phyloP scores from a whole-genome alignment of 768 basidiomycete species.

The Nevesoporus exiguus region DNA sequence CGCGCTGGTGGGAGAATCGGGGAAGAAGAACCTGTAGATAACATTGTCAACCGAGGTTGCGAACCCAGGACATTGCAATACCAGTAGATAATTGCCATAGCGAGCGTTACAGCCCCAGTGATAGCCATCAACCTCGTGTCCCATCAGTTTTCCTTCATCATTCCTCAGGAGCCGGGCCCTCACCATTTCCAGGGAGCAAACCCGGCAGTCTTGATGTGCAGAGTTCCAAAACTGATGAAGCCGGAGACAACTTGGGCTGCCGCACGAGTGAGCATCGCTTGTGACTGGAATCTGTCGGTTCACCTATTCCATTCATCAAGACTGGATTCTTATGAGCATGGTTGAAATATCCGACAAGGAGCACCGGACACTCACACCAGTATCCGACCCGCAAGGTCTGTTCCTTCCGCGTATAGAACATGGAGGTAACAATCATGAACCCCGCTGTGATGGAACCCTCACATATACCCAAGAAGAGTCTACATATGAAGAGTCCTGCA shows the following conservation, averaged over 20 bases:
- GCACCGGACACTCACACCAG: slow-evolving; percentile 70
- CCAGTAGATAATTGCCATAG: slow-evolving; percentile 54
- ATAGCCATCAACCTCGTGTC: slow-evolving; percentile 61
- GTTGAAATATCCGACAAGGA: background rate
- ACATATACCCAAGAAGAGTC: slow-evolving; percentile 67
- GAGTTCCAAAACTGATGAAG: slow-evolving; percentile 61
- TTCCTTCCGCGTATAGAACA: slow-evolving; percentile 75
- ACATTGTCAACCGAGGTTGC: background rate
- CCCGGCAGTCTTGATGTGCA: slow-evolving; percentile 53
- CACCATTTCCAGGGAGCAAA: slow-evolving; percentile 78
- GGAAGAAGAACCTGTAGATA: slow-evolving; percentile 56
- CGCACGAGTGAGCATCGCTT: no score
- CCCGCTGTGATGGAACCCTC: slow-evolving; percentile 72
- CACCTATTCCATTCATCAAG: slow-evolving; percentile 72
- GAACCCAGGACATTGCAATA: slow-evolving; percentile 18
- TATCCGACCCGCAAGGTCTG: slow-evolving; percentile 69
- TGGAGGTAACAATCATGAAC: slow-evolving; percentile 71
- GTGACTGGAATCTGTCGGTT: no score
- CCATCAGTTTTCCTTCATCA: background rate
- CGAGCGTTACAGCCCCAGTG: slow-evolving; percentile 56
- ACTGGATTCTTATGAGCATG: slow-evolving; percentile 36
- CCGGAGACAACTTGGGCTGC: slow-evolving; percentile 63
- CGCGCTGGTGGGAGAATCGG: slow-evolving; percentile 70
- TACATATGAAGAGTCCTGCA: slow-evolving; percentile 56
- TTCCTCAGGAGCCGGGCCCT: background rate